Conservation (phyloP, 1,284 basidiomycete species). For the Moesziomyces aphidis region DNA sequence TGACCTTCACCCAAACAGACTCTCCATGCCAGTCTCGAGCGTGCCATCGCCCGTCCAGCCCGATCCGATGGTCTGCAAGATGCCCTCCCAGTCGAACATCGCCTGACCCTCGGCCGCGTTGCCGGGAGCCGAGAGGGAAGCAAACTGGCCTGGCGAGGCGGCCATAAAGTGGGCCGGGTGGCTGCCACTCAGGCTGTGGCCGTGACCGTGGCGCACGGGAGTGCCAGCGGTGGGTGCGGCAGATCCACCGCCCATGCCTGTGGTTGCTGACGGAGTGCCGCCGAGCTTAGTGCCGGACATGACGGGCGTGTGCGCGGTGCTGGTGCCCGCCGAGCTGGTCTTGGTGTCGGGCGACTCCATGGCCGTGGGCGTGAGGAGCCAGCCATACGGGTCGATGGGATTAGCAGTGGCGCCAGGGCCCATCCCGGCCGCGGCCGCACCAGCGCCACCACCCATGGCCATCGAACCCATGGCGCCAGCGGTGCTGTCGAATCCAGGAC, state of each 20-base stretch:
- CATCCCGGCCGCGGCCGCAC: not conserved
- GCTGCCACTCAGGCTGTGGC: slow-evolving; percentile 9
- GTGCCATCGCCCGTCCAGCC: slow-evolving; percentile 48
- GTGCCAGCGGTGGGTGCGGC: slow-evolving; percentile 2
- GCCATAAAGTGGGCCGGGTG: slow-evolving; percentile 12
- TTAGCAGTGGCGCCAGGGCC: slow-evolving; percentile 10
- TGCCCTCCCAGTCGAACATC: slow-evolving; percentile 49
- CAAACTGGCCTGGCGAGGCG: slow-evolving; percentile 22
- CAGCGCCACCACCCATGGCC: slow-evolving; percentile 3
- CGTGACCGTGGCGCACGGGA: slow-evolving; percentile 20
- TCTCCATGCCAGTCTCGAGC: slow-evolving; percentile 48
- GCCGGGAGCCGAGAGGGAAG: slow-evolving; percentile 6
- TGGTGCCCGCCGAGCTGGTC: slow-evolving; percentile 11
- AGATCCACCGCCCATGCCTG: not conserved
- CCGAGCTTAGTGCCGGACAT: slow-evolving; percentile 6
- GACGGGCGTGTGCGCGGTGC: slow-evolving; percentile 34
- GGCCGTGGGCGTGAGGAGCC: slow-evolving; percentile 43
- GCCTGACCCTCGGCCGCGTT: slow-evolving; percentile 17
- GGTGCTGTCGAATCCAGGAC: slow-evolving; percentile 12
- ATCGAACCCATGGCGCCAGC: slow-evolving; percentile 1
- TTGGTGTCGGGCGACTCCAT: slow-evolving; percentile 36
- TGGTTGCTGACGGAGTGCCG: slow-evolving; percentile 6
- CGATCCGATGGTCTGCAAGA: slow-evolving; percentile 44
- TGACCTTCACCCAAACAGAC: slow-evolving; percentile 25
- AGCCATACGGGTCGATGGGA: slow-evolving; percentile 49